Conservation (phyloP, 768 basidiomycete genomes). For the Boletus sp. region DNA sequence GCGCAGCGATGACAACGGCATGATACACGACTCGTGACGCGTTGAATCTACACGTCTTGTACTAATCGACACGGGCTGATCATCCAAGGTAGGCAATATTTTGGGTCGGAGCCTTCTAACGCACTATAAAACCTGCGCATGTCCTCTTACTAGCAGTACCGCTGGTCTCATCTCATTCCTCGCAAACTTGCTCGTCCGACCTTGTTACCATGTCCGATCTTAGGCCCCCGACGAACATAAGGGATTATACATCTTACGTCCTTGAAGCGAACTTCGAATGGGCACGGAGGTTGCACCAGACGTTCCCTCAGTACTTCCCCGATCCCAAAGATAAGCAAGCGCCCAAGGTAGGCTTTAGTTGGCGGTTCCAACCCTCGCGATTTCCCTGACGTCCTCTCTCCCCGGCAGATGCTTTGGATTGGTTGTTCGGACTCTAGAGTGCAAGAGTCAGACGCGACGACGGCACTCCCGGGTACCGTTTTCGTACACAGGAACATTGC, state of each 20-base stretch:
- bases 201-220: neutral
- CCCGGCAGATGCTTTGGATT: constrained; percentile 64
- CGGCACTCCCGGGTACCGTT: constrained; percentile 69
- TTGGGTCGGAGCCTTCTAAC: neutral
- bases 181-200: neutral
- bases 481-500: constrained; percentile 88
- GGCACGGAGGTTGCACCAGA: constrained; percentile 22
- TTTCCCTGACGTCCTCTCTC: neutral
- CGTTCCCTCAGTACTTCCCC: constrained; percentile 23
- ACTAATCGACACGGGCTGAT: neutral
- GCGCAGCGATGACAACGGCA: neutral
- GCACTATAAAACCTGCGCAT: neutral
- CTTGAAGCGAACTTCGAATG: constrained; percentile 15
- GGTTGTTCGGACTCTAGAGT: constrained; percentile 85
- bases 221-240: neutral
- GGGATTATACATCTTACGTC: neutral
- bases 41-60: no score
- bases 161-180: neutral
- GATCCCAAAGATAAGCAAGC: constrained; percentile 3
- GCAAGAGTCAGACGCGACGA: constrained; percentile 72
- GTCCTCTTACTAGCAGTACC: neutral
- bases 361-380: neutral
- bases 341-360: constrained; percentile 18
- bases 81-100: neutral
- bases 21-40: no score